Evolutionary conservation across 108 stramenopile genomes (phyloP).

Genomic region (Cyclotella kingstonii): DNA sequence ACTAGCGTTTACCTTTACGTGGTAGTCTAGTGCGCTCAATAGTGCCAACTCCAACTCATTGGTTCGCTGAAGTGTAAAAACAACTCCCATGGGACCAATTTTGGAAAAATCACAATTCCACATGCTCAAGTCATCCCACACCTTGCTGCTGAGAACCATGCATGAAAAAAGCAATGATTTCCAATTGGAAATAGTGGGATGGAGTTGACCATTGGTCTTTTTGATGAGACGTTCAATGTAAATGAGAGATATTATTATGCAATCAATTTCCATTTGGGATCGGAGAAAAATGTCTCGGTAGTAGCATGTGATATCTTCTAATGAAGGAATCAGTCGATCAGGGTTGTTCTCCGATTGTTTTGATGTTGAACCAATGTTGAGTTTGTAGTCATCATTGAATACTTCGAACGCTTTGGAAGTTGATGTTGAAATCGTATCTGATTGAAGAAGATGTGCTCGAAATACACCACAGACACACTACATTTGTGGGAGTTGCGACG

Average conservation of each 20-base stretch:
- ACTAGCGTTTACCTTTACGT: constrained; percentile 87
- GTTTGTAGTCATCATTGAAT: constrained; percentile 1
- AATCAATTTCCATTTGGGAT: constrained; percentile 91
- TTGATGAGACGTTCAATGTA: constrained; percentile 95
- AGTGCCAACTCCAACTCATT: constrained; percentile 90
- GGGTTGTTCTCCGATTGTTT: too few relatives aligned
- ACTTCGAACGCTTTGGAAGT: neutral
- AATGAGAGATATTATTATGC: constrained; percentile 94
- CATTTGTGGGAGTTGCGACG: neutral
- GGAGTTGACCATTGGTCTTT: constrained; percentile 70
- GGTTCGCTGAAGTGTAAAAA: constrained; percentile 83
- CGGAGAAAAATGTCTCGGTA: constrained; percentile 81
- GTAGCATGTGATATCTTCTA: constrained; percentile 73
- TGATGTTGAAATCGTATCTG: neutral
- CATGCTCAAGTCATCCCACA: constrained; percentile 98
- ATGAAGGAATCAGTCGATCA: constrained; percentile 52
- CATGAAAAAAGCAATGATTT: constrained; percentile 85
- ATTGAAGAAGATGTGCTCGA: constrained; percentile 87
- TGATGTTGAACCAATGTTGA: too few relatives aligned
- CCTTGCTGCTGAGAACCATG: constrained; percentile 93
- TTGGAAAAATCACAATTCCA: constrained; percentile 94
- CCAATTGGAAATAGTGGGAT: constrained; percentile 82
- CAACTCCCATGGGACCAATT: constrained; percentile 70
- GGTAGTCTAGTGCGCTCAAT: constrained; percentile 67
- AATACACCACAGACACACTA: constrained; percentile 89